Evolutionary conservation across 139 green algal genomes (phyloP).

Genomic region (Helicosporidium sp.): DNA sequence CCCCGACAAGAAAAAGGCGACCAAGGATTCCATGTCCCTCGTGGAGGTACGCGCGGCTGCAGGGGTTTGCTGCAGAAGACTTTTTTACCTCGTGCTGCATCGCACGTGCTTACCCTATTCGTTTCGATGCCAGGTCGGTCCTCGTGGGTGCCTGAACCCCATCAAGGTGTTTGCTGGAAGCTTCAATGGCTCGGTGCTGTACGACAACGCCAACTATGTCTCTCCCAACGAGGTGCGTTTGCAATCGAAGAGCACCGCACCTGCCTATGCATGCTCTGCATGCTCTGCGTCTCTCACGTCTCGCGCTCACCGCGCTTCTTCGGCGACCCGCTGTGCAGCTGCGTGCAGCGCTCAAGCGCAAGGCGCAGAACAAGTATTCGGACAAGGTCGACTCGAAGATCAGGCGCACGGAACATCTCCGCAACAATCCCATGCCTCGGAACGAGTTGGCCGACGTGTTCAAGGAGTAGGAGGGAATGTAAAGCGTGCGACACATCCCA

Average conservation of each 20-base stretch:
- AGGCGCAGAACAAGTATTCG: constrained; percentile 53
- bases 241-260: neutral
- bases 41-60: constrained; percentile 44
- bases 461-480: too few relatives aligned
- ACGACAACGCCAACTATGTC: constrained; percentile 77
- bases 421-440: constrained; percentile 25
- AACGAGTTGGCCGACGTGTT: constrained; percentile 45
- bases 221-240: constrained; percentile 61
- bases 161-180: constrained; percentile 79
- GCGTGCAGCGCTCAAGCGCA: constrained; percentile 46
- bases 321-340: constrained; percentile 10
- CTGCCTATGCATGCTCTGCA: too few relatives aligned
- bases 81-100: neutral
- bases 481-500: too few relatives aligned
- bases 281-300: neutral
- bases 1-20: constrained; percentile 45
- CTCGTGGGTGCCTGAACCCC: constrained; percentile 70
- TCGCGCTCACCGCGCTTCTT: neutral
- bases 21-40: too few relatives aligned
- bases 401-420: constrained; percentile 39
- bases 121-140: constrained; percentile 81
- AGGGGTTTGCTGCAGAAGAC: constrained; percentile 3
- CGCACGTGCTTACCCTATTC: too few relatives aligned
- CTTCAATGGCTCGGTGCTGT: constrained; percentile 73
- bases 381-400: constrained; percentile 46